Base-by-base conservation (phyloP, 129 eudicot genomes). In the Erigeron canadensis region DNA sequence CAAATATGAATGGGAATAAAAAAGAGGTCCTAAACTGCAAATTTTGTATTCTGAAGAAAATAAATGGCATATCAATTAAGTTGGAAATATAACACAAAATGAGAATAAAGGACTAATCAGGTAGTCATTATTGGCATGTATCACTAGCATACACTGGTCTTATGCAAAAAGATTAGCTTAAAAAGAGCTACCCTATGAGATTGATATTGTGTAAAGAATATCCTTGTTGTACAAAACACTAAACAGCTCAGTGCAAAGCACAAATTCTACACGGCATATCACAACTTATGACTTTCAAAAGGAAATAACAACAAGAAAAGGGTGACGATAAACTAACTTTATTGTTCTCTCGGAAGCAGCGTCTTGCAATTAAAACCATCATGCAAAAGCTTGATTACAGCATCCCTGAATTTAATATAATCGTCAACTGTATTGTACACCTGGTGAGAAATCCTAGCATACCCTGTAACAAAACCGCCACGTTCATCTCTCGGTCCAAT, bases 361-460 rank as follows among this genome's bases (percentile, higher is more conserved):
- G 56, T 69, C 63, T 75, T 70, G 77, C 96, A 93, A 63, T 71
- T 74, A 77, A 93, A 83, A 68, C 84, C 81, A 21, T 83, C 82
- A 17, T 61, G 67, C 43, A 89, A 83, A 12, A 93, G 86, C 83
- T 81, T 73, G 72, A 74, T 84, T 55, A 93, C 77, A 3, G 88
- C 98, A 66, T 92, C 98, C 81, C 95, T 81, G 19, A 92, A 82
- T 66, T 82, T 85, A 47, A 77, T 16, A 76, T 93, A 93, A 67
- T 93, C 98, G 73, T 83, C 90, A 76, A 80, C 73, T 0, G 84
- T 86, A 58, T 93, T 93, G 70, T 93, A 93, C 55, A 93, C 98
- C 77, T 93, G 98, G 79, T 89, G 90, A 63, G 98, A 93, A 69
- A 93, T 93, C 75, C 98, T 81, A 8, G 90, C 95, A 83, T 87